Evolutionary conservation across 345 rosid genomes (phyloP), one percentile per base, ranked within the genome.

Genomic region (Boechera retrofracta): DNA sequence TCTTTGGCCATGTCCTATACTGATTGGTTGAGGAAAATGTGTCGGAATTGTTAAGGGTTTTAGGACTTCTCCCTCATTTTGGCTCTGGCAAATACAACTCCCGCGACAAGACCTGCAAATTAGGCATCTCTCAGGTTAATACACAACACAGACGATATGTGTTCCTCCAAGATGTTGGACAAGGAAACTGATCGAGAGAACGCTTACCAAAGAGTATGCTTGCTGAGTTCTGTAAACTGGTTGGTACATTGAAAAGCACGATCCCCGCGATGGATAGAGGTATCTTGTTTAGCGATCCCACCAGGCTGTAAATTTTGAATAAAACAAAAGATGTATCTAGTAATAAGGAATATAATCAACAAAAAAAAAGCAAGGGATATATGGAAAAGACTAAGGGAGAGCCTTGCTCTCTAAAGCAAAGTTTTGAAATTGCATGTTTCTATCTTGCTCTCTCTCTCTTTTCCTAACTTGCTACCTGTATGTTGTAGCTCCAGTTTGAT

Each of bases 401-500:
- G 39, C 21, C 24, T 24, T 13, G 10, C 31, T 52, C 56, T 52
- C 15, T 6, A 5, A 39, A 11, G 31, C 0, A 61, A 6, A 21
- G 48, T 18, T 42, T 52, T 53, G 56, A 42, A 45, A 51, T 3
- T 68, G 71, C 8, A 77, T 24, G 29, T 36, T 36, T 21, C 24
- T 21, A 21, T 21, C 24, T 10, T 15, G 26, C 4, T 26, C 5
- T 39, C 3, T 7, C 66, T 61, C 2, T 77, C 51, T 21, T 21
- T 21, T 21, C 24, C 42, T 8, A 55, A n/a, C 58, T 29, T 78
- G 65, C 60, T 84, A 89, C 99, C 99, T 95, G 83, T 92, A 92
- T 2, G 99, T 95, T 56, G 99, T 95, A 26, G 98, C 99, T 61
- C 98, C 97, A 8, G 99, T 95, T 81, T 95, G 98, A 80, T 92